Evolutionary conservation across 495 filamentous ascomycete genomes (phyloP), one percentile per base, ranked within the genome.

Genomic region (Hyaloscypha finlandica): DNA sequence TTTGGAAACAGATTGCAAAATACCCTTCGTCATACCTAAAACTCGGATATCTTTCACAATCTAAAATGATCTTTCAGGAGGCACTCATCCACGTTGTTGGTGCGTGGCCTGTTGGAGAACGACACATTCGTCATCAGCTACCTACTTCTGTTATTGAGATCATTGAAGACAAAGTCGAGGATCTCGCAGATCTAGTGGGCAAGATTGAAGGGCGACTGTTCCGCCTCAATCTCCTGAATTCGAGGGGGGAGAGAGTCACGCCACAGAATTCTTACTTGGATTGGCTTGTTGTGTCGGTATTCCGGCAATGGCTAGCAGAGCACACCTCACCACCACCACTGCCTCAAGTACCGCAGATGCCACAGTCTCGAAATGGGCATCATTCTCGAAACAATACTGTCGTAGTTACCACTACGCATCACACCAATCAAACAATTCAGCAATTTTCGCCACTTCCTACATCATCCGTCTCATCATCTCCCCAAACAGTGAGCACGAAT

Each of bases 1-100:
- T 97, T 0, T 96, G 92, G 87, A 94, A 94, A 74, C 93, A 97
- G 72, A 95, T 97, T 64, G 92, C 92, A 45, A 96, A 96, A 76
- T 97, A 97, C 74, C 93, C 93, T 20, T 90, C 94, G 19, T 90
- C 86, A 72, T 97, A 97, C 73, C 85, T 97, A 14, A 93, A 93
- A 56, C 84, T 97, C 4, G 93, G 93, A 25, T 96, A 93, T 71
- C 80, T 96, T 22, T 89, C 92, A 6, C 87, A 92, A 51, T 91
- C 87, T 65, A 90, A 91, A 68, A 88, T 92, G 62, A 96, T 97
- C 68, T 97, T 96, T 75, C 85, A 90, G 58, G 93, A 97, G 77
- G 92, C 93, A 0, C 78, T 97, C 25, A 89, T 96, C 59, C 93
- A 97, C 70, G 92, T 97, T 0, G 92, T 97, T 6, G 93, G 93